Percentiles rank a stretch among this genome's conserved stretches.
Evolutionary conservation across 345 rosid genomes (phyloP).

Genomic region (Aethionema arabicum): DNA sequence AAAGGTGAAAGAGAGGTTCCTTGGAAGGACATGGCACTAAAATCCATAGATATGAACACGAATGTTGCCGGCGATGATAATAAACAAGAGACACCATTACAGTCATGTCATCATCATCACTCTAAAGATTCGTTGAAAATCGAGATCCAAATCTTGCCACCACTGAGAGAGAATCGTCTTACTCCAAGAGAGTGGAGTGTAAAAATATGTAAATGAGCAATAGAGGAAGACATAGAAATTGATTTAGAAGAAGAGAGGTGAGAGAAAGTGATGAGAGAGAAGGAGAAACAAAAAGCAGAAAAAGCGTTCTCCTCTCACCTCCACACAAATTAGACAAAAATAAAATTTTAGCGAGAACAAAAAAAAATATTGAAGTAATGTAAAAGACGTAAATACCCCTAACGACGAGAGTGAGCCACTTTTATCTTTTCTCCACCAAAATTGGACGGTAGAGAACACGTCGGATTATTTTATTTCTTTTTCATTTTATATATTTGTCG

Average conservation of each 20-base stretch:
- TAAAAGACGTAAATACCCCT: slow-evolving; percentile 21
- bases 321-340: slow-evolving; percentile 47
- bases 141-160: slow-evolving; percentile 23
- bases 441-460: slow-evolving; percentile 42
- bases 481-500: slow-evolving; percentile 29
- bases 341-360: slow-evolving; percentile 4
- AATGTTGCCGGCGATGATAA: slow-evolving; percentile 37
- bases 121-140: slow-evolving; percentile 17
- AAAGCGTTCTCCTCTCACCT: slow-evolving; percentile 58
- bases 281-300: slow-evolving; percentile 34
- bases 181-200: slow-evolving; percentile 22
- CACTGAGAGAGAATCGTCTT: not conserved
- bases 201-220: slow-evolving; percentile 15
- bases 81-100: slow-evolving; percentile 39
- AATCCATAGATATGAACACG: slow-evolving; percentile 56
- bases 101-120: slow-evolving; percentile 49
- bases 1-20: slow-evolving; percentile 68
- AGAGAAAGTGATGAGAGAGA: slow-evolving; percentile 27
- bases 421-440: slow-evolving; percentile 37
- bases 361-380: slow-evolving; percentile 10
- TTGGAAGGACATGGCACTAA: slow-evolving; percentile 67
- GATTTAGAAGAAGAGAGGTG: slow-evolving; percentile 25
- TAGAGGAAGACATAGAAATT: slow-evolving; percentile 19
- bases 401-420: slow-evolving; percentile 1
- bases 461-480: slow-evolving; percentile 8